Conservation (phyloP, 148 eudicot species). For the Heliosperma pusillum region DNA sequence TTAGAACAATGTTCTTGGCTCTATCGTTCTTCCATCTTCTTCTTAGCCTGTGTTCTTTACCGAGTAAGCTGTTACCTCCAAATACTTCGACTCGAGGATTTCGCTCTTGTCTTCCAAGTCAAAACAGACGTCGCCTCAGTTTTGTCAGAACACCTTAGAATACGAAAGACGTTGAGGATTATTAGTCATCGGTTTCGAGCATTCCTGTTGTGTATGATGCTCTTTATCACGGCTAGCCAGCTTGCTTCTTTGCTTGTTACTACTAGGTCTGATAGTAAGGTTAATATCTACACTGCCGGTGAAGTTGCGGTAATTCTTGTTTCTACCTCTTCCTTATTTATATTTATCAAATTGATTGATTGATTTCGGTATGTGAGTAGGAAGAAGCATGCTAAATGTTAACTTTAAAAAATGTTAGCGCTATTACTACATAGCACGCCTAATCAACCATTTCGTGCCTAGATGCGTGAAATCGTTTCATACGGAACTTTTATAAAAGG, state of each 20-base stretch:
- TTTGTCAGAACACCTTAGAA: conserved; percentile 61
- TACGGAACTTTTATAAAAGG: too few relatives aligned
- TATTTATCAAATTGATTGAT: background rate
- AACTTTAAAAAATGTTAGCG: too few relatives aligned
- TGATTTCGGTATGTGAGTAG: too few relatives aligned
- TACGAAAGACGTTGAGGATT: conserved; percentile 63
- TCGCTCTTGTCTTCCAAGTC: conserved; percentile 60
- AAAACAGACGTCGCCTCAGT: conserved; percentile 70
- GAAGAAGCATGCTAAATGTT: too few relatives aligned
- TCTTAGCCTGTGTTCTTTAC: conserved; percentile 72
- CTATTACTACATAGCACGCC: too few relatives aligned
- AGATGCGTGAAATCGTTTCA: background rate
- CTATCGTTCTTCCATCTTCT: conserved; percentile 68
- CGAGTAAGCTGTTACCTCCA: conserved; percentile 74
- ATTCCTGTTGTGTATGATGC: conserved; percentile 53
- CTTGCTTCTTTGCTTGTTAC: conserved; percentile 72
- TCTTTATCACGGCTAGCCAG: conserved; percentile 73
- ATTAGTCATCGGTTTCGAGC: conserved; percentile 84
- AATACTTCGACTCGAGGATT: conserved; percentile 75
- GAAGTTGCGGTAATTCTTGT: conserved; percentile 62
- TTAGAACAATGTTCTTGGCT: conserved; percentile 74
- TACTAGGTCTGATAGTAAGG: conserved; percentile 36
- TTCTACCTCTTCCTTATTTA: background rate
- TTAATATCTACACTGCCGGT: conserved; percentile 67
- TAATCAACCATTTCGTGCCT: too few relatives aligned